Evolutionary conservation across 2,329 filamentous ascomycete species (phyloP), one percentile per base, ranked within the genome.

Genomic region (Aspergillus tanneri): DNA sequence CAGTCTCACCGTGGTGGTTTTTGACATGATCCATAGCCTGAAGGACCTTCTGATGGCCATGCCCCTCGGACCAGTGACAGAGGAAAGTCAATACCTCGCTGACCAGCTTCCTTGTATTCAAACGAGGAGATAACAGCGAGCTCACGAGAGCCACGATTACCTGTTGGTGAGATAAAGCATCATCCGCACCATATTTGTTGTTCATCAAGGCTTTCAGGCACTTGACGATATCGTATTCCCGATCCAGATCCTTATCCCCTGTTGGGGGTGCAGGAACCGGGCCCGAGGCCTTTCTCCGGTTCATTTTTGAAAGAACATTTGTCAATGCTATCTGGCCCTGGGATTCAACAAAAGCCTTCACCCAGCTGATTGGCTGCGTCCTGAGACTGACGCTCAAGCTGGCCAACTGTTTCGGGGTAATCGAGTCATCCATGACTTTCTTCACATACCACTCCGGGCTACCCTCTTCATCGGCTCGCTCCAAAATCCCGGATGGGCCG

Each of bases 391-490:
- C 95, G 65, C 93, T 90, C 65, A 99, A 75, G 74, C 90, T 96
- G 55, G 89, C 89, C 54, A 99, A 79, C 53, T 95, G 88, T 75
- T 97, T 96, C 56, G 86, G 82, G 45, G 91, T 90, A 57, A 97
- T 89, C 53, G 84, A 88, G 70, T 96, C 95, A 69, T 97, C 92
- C 88, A 97, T 90, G 51, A 97, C 88, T 68, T 89, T 92, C 66
- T 90, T 87, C 44, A 99, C 92, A 69, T 96, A 99, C 92, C 92
- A 99, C 72, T 97, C 92, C 3, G 93, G 93, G 41, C 89, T 95
- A 36, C 91, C 92, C 70, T 97, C 93, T 67, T 97, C 92, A 65
- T 96, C 91, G 6, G 89, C 89, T 59, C 88, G 84, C 34, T 84
- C 82, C 32, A 90, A 80, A 50, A 92, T 81, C 58, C 87, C 85